Percentiles rank a stretch among this genome's conserved stretches.
These are phyloP conservation scores for Yarrowia bubula DNA, from an alignment of 805 yeast genomes.

Conservation along the genomic window DNA sequence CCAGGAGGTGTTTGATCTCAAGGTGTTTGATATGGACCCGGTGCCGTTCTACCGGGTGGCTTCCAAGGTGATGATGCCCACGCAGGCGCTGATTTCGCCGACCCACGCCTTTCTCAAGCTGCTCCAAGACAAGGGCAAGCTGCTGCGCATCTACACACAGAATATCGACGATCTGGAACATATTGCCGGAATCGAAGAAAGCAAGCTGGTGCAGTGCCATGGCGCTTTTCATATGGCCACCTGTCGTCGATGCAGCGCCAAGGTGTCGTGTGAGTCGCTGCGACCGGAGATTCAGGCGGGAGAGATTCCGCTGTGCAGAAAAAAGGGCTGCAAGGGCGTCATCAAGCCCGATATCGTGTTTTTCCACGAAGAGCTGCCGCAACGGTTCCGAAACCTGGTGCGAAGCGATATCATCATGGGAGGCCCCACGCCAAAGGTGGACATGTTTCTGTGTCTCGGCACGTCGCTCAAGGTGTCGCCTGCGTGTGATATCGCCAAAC, in stretches of 20 bases:
- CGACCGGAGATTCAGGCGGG: conserved; percentile 57
- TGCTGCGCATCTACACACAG: conserved; percentile 83
- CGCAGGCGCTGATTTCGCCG: conserved; percentile 54
- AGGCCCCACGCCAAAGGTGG: conserved; percentile 66
- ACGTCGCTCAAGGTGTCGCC: conserved; percentile 92
- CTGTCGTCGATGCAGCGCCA: conserved; percentile 70
- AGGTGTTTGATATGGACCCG: conserved; percentile 73
- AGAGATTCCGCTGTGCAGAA: conserved; percentile 69
- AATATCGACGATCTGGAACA: conserved; percentile 85
- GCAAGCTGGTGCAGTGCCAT: conserved; percentile 81
- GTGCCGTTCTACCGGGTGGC: conserved; percentile 82
- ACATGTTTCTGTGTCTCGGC: conserved; percentile 79
- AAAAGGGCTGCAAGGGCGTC: conserved; percentile 64
- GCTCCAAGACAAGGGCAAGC: conserved; percentile 70
- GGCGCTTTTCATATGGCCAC: conserved; percentile 89
- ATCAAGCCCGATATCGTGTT: conserved; percentile 92
- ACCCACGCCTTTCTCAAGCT: conserved; percentile 75
- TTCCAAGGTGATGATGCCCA: conserved; percentile 77
- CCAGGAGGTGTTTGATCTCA: conserved; percentile 80
- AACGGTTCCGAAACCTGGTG: conserved; percentile 55
- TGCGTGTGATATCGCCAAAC: conserved; percentile 80
- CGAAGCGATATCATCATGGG: conserved; percentile 42
- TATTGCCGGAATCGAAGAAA: conserved; percentile 68
- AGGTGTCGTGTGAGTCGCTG: conserved; percentile 63
- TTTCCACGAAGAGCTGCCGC: conserved; percentile 82